Base-by-base conservation (phyloP, 305 asterid species). In the Stenogyne calaminthoides region DNA sequence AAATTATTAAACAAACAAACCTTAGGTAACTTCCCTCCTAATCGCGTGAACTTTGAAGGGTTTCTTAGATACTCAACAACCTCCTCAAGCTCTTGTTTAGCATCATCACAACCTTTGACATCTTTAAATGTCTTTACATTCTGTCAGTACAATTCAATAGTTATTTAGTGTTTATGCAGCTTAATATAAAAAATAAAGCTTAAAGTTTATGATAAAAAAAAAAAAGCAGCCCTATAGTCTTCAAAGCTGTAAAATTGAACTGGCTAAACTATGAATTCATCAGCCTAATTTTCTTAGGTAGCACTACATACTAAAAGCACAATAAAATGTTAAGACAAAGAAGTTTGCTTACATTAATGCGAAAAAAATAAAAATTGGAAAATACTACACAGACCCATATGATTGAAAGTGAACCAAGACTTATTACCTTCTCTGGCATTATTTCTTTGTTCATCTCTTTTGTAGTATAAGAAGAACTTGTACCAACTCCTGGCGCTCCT, bases 91-190 rank as follows among this genome's bases (percentile, higher is more conserved):
- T 95, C 99, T 88, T 95, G 96, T 67, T 95, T 95, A 64, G 99
- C 98, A 88, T 95, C 99, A 87, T 95, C 99, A 78, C 99, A 95
- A 67, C 99, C 99, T 84, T 89, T 95, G 78, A 92, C 99, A 77
- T 95, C 99, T 88, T 95, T 95, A 77, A 95, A 95, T 40, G 98
- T 95, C 88, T 95, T 95, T 64, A 90, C 93, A 83, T 92, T 95
- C 98, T 95, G 92, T 76, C 79, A 68, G 62, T 76, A 77, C 58
- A 73, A 73, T 63, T 32, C 73, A 80, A 65, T 62, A 42, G 62
- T 51, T 65, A 72, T 14, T 56, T 8, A 51, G 47, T 64, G 61
- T 42, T 63, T 27, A 19, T 10, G 57, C 76, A 72, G 66, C 67
- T 46, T 56, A 60, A 39, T 47, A 69, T 64, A 42, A 75, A 58